Conservation (phyloP, 2,329 filamentous ascomycete genomes). For the Celoporthe dispersa region DNA sequence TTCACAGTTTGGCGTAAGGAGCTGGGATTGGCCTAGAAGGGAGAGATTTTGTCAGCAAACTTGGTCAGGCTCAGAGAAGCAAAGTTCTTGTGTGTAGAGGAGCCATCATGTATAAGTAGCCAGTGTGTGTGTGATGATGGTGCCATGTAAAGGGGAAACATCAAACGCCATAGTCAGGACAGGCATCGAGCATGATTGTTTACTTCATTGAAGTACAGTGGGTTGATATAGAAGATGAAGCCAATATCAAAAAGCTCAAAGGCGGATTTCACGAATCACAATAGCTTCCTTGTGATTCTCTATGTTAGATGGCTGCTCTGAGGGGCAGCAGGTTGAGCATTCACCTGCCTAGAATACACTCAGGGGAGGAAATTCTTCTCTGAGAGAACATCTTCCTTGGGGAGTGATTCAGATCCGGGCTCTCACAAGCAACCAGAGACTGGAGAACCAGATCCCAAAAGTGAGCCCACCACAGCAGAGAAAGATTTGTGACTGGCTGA, state of each 20-base stretch:
- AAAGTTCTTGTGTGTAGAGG: constrained; percentile 5
- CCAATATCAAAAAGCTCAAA: background rate
- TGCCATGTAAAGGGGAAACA: background rate
- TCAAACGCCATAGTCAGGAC: background rate
- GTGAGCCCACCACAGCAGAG: background rate
- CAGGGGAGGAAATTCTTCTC: background rate
- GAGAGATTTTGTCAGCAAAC: constrained; percentile 26
- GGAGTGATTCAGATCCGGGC: background rate
- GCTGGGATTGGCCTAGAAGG: constrained; percentile 41
- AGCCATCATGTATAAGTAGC: background rate
- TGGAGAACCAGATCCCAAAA: background rate
- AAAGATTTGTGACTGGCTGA: background rate
- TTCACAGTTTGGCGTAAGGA: constrained; percentile 49
- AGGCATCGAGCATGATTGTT: background rate
- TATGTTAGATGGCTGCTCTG: background rate
- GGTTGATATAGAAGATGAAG: background rate
- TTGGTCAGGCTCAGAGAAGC: background rate
- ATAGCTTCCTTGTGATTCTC: background rate
- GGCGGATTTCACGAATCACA: background rate
- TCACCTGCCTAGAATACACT: background rate
- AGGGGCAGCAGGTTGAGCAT: background rate
- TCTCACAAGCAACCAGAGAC: background rate
- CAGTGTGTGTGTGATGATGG: background rate
- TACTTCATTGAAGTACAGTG: background rate
- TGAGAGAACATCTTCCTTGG: background rate